Conservation (phyloP, 192 early-diverging fungal genomes). For the Dissophora ornata region DNA sequence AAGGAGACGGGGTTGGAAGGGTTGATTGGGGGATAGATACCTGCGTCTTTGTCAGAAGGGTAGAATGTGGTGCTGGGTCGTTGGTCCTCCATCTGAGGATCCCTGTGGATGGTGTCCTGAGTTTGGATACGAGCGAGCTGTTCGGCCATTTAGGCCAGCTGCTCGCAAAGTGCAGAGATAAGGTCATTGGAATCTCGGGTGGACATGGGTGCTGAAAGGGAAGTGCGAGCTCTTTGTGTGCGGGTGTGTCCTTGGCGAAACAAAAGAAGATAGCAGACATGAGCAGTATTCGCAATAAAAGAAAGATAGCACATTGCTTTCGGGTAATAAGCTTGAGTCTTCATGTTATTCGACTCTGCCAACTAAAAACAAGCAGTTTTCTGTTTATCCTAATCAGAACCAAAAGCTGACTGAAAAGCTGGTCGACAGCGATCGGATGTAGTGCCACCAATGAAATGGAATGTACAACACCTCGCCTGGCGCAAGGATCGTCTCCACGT, state of each 20-base stretch:
- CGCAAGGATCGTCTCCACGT: conserved; percentile 74
- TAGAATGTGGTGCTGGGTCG: neutral
- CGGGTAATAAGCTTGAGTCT: too few species aligned
- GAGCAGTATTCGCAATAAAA: too few species aligned
- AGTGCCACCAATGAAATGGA: conserved; percentile 94
- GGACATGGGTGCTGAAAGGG: too few species aligned
- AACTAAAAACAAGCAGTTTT: too few species aligned
- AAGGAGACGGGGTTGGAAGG: neutral
- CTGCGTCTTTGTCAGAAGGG: neutral
- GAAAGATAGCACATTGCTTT: too few species aligned
- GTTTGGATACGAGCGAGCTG: neutral
- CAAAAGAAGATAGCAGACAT: too few species aligned
- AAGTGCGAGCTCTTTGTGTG: too few species aligned
- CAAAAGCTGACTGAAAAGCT: conserved; percentile 92
- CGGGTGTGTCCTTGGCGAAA: too few species aligned
- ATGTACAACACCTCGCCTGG: conserved; percentile 90
- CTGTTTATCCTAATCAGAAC: conserved; percentile 68
- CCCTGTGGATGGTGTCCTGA: too few species aligned
- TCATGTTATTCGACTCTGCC: too few species aligned
- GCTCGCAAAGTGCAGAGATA: conserved; percentile 4
- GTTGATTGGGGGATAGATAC: neutral
- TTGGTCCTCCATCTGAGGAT: too few species aligned
- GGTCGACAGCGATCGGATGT: conserved; percentile 75
- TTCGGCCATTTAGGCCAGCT: conserved; percentile 6
- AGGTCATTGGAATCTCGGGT: neutral